Conservation (phyloP, 768 basidiomycete species). For the Suillus tomentosus region DNA sequence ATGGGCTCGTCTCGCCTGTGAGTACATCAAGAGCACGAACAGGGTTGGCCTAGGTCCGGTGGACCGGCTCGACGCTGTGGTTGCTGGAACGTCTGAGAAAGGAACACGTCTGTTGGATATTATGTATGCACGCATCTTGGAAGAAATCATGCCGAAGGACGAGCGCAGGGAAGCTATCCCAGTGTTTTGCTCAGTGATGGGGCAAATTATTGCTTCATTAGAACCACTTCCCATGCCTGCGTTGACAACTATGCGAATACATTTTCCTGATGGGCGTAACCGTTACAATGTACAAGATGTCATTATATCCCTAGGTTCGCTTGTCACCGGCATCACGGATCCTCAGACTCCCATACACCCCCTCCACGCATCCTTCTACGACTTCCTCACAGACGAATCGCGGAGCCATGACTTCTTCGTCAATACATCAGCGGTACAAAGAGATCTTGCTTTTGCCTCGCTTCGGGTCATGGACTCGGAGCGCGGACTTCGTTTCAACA, state of each 20-base stretch:
- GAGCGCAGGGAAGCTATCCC: background rate
- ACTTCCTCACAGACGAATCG: constrained; percentile 22
- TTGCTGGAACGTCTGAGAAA: background rate
- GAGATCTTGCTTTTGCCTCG: constrained; percentile 20
- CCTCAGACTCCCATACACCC: constrained; percentile 12
- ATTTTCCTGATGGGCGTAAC: background rate
- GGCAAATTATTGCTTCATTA: background rate
- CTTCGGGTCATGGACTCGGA: constrained; percentile 26
- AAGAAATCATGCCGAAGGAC: background rate
- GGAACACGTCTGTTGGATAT: constrained; percentile 11
- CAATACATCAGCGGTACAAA: background rate
- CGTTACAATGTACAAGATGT: background rate
- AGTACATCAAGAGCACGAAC: constrained; percentile 9
- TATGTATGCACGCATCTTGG: constrained; percentile 8
- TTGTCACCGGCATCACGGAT: constrained; percentile 8
- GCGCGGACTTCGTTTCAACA: constrained; percentile 17
- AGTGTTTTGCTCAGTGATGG: constrained; percentile 10
- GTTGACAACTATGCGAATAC: background rate
- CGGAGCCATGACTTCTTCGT: constrained; percentile 20
- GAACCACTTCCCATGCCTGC: constrained; percentile 11
- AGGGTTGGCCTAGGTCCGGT: background rate
- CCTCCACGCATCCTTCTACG: constrained; percentile 31
- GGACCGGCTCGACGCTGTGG: background rate
- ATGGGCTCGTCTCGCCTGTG: constrained; percentile 16
- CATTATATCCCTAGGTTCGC: constrained; percentile 4